phyloP scores from a whole-genome alignment of 768 basidiomycete species.

The Tulasnella sp. region DNA sequence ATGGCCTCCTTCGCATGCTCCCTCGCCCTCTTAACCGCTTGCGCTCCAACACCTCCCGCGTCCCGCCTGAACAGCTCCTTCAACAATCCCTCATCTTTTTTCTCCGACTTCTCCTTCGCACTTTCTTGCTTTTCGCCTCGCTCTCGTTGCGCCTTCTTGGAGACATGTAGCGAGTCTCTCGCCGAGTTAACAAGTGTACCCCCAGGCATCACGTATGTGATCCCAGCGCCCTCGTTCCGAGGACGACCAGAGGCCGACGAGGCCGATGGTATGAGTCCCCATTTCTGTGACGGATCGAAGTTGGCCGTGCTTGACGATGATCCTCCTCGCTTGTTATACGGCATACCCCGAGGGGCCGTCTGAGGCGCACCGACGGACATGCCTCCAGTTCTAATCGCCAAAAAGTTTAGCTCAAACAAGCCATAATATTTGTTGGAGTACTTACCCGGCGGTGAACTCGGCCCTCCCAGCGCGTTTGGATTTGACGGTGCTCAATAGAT shows the following conservation, averaged over 20 bases:
- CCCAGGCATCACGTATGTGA: conserved; percentile 73
- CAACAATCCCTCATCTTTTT: conserved; percentile 11
- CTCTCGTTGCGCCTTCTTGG: conserved; percentile 15
- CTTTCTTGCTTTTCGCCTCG: conserved; percentile 19
- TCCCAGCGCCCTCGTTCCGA: conserved; percentile 30
- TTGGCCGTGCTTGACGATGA: neutral
- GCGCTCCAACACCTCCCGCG: conserved; percentile 27
- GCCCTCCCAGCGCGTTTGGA: conserved; percentile 61
- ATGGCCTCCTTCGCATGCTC: neutral
- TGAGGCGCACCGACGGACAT: conserved; percentile 37
- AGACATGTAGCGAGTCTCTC: conserved; percentile 22
- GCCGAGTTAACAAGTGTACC: conserved; percentile 42
- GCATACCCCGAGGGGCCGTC: neutral
- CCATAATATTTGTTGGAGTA: conserved; percentile 7
- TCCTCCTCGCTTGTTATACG: neutral
- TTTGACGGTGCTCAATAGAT: conserved; percentile 73
- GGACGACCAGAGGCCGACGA: conserved; percentile 23
- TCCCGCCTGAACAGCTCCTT: neutral
- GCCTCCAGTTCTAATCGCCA: conserved; percentile 53
- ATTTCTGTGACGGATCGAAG: conserved; percentile 62
- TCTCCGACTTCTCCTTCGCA: conserved; percentile 22
- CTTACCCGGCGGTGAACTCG: conserved; percentile 78
- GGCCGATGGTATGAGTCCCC: conserved; percentile 57
- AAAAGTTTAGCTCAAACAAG: neutral
- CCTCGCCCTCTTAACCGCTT: conserved; percentile 30